Percentiles rank a stretch among this genome's conserved stretches.
Conservation (phyloP, 1,284 basidiomycete genomes). For the Cryptococcus sp. region DNA sequence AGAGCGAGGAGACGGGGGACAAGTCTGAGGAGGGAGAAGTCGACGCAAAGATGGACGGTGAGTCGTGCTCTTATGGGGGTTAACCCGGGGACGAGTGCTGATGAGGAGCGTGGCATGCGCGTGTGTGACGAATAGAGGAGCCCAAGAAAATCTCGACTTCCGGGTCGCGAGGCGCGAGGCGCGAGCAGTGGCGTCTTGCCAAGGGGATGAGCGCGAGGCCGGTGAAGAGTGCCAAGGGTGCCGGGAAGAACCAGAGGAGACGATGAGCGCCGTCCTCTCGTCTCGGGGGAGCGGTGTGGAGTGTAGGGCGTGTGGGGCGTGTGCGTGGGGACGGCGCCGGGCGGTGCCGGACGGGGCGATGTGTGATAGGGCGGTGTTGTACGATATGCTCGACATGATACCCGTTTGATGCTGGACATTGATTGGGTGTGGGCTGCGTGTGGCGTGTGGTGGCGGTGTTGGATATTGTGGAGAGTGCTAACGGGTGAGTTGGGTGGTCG, state of each 20-base stretch:
- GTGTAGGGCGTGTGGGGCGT: too few relatives aligned
- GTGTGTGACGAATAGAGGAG: conserved; percentile 8
- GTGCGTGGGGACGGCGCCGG: too few relatives aligned
- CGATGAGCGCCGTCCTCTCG: conserved; percentile 2
- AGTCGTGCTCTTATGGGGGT: neutral
- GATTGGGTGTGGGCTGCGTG: neutral
- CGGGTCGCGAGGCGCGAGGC: conserved; percentile 40
- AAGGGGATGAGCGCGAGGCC: conserved; percentile 47
- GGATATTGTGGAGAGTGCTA: too few relatives aligned
- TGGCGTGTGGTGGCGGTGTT: too few relatives aligned
- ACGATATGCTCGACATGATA: neutral
- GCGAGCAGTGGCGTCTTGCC: conserved; percentile 48
- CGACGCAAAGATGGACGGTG: conserved; percentile 20
- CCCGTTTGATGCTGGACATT: neutral
- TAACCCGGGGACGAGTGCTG: neutral
- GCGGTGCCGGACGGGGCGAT: too few relatives aligned
- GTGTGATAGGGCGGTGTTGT: neutral
- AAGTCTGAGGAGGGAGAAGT: conserved; percentile 22
- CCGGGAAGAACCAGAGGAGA: conserved; percentile 14
- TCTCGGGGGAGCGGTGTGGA: neutral
- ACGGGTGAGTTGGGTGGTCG: too few relatives aligned
- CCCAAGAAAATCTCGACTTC: conserved; percentile 48
- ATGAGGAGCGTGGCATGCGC: conserved; percentile 4
- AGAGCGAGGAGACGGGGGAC: conserved; percentile 62
- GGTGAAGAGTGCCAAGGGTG: conserved; percentile 25